A percentile compares a stretch with the other conserved stretches of the same genome.
These are phyloP conservation scores for Fusarium sp. DNA, from an alignment of 2,329 filamentous ascomycete species.

Conservation along the genomic window DNA sequence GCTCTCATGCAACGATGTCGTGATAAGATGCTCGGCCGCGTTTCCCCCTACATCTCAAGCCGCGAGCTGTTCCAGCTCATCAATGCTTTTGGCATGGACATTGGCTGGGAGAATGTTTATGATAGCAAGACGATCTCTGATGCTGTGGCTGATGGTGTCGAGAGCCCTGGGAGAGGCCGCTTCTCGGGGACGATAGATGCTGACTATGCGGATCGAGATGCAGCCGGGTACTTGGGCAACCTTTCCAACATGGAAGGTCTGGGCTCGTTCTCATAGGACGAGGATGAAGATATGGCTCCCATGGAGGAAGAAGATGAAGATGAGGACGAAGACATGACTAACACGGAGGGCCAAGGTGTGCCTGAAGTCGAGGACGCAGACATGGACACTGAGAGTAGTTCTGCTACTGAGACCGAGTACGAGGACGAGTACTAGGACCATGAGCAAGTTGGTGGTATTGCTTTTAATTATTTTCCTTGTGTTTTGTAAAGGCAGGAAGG, in stretches of 20 bases:
- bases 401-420: neutral
- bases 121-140: constrained; percentile 45
- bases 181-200: constrained; percentile 53
- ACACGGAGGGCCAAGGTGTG: too few species aligned
- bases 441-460: neutral
- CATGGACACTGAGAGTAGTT: neutral
- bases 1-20: constrained; percentile 51
- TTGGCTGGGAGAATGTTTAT: constrained; percentile 55
- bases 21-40: constrained; percentile 52
- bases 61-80: constrained; percentile 48
- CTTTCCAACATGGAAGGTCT: neutral
- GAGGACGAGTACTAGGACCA: neutral
- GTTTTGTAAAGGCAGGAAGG: neutral
- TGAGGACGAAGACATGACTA: neutral
- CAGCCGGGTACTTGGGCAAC: neutral
- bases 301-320: neutral
- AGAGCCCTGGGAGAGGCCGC: constrained; percentile 52
- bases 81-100: constrained; percentile 49
- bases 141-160: constrained; percentile 52
- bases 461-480: constrained; percentile 4
- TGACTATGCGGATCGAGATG: constrained; percentile 6
- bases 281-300: neutral
- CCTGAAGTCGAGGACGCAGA: neutral
- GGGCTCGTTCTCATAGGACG: constrained; percentile 6
- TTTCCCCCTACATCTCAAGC: constrained; percentile 46